Evolutionary conservation across 257 asterid species (phyloP).

Genomic region (Rehmannia glutinosa): DNA sequence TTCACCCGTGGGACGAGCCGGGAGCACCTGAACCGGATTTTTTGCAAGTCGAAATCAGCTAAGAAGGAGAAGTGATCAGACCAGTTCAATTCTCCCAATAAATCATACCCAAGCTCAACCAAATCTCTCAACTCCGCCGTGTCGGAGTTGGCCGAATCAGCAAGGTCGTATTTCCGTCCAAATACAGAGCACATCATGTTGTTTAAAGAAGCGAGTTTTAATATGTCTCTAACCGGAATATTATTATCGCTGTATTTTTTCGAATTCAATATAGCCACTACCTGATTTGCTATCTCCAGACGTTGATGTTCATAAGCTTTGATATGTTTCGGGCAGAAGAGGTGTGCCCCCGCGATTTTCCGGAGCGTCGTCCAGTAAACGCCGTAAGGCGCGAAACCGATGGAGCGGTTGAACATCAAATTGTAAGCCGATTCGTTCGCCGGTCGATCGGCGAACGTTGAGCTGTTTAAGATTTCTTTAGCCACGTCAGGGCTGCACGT

Average conservation of each 20-base stretch:
- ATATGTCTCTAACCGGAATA: conserved; percentile 44
- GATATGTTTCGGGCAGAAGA: conserved; percentile 60
- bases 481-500: conserved; percentile 61
- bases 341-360: conserved; percentile 50
- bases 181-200: conserved; percentile 75
- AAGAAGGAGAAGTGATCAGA: conserved; percentile 71
- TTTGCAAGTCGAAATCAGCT: conserved; percentile 56
- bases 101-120: conserved; percentile 67
- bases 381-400: no score
- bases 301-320: conserved; percentile 43
- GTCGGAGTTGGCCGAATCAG: conserved; percentile 18
- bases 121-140: conserved; percentile 35
- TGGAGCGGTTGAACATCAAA: conserved; percentile 72
- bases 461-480: conserved; percentile 44
- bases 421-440: conserved; percentile 59
- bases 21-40: conserved; percentile 51
- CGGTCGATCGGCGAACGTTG: conserved; percentile 65
- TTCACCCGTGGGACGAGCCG: no score
- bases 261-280: conserved; percentile 19
- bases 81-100: conserved; percentile 61
- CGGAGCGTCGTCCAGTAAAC: conserved; percentile 65
- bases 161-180: conserved; percentile 40
- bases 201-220: conserved; percentile 57
- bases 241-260: neutral
- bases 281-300: no score